Base-by-base conservation (phyloP, 2,329 filamentous ascomycete species). In the Madurella fahalii region DNA sequence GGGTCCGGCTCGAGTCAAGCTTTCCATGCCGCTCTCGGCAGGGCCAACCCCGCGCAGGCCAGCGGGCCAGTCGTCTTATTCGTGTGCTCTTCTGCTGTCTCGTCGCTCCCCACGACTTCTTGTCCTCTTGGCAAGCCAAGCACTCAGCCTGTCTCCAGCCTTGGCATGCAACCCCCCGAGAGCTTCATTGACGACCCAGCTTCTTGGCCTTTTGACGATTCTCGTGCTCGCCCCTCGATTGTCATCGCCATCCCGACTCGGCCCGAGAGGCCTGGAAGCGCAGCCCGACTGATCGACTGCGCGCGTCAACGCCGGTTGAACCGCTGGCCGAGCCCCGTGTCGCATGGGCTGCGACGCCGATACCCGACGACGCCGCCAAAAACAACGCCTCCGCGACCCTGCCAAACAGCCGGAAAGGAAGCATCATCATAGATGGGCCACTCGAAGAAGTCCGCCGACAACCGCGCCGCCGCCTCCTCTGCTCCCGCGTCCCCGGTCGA, bases 371-470 rank as follows among this genome's bases (percentile, higher is more conserved):
- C 53, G 50, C 56, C 45, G 53, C 40, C 44, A 53, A 52, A 41
- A 39, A 39, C 40, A 42, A 46, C 49, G 47, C 52, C 44, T 31
- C 25, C 25, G 48, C 50, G 37, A 46, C 54, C 42, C 52, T 45
- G 42, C 47, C 52, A 44, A 39, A 30, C 54, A 39, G 13, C 52
- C 54, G 37, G n/a, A n/a, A 39, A 25, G 39, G 41, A 49, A 59
- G 41, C 55, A 61, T 25, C 34, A 66, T 71, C 70, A 71, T 76
- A 76, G 72, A 77, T 77, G 72, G 72, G 76, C 63, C 66, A 65
- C 69, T 70, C 74, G 62, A 55, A 54, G 52, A 54, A 58, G 56
- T 30, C 48, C 16, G 25, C 52, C 52, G 47, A 53, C 43, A 53
- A 69, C 65, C 69, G 70, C 65, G 65, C 68, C 61, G 63, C 70